These are phyloP conservation scores for Tephrocybe sp. DNA, from an alignment of 768 basidiomycete genomes.

Conservation along the genomic window DNA sequence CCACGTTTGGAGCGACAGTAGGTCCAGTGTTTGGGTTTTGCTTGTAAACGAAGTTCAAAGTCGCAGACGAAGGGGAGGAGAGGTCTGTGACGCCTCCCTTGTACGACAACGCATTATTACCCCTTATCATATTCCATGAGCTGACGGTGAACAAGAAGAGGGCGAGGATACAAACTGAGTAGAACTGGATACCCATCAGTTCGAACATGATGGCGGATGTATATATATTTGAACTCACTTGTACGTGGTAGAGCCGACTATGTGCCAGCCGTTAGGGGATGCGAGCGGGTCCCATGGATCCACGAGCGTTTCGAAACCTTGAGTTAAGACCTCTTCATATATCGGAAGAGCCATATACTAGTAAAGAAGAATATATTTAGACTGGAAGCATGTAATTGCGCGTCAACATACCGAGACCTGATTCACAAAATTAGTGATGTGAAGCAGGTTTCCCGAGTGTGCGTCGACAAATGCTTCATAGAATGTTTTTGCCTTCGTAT, in stretches of 20 bases:
- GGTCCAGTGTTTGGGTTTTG: constrained; percentile 25
- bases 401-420: constrained; percentile 34
- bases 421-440: constrained; percentile 50
- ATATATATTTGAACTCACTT: not conserved
- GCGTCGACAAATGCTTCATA: constrained; percentile 60
- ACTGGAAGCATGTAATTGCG: too few species aligned
- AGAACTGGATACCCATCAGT: not conserved
- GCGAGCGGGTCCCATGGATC: constrained; percentile 45
- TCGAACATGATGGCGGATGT: not conserved
- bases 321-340: constrained; percentile 39
- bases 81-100: constrained; percentile 25
- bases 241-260: constrained; percentile 17
- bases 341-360: constrained; percentile 46
- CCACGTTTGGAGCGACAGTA: constrained; percentile 36
- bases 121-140: constrained; percentile 19
- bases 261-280: constrained; percentile 45
- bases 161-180: not conserved
- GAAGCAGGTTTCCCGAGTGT: constrained; percentile 46
- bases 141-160: too few species aligned
- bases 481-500: constrained; percentile 38
- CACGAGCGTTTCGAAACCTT: constrained; percentile 42
- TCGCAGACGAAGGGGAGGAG: constrained; percentile 35
- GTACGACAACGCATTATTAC: constrained; percentile 38
- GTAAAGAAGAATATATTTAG: not conserved
- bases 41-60: constrained; percentile 38